phyloP scores from a whole-genome alignment of 345 rosid genomes.

The Arabidopsis suecica region DNA sequence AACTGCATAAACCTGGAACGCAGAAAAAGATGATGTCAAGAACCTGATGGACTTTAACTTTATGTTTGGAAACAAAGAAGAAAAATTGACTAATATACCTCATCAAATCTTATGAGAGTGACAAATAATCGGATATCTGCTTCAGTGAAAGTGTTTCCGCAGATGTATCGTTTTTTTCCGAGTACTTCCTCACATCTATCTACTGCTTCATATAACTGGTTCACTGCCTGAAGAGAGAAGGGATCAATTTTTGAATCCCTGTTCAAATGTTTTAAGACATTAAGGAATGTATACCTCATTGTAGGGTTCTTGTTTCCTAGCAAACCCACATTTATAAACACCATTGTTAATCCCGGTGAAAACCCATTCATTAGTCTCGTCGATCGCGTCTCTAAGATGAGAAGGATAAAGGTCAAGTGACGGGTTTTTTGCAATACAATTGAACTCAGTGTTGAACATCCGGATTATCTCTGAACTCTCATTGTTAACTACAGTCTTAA shows the following conservation, averaged over 20 bases:
- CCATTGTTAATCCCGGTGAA: slow-evolving; percentile 57
- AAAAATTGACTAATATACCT: slow-evolving; percentile 51
- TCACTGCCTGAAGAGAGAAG: slow-evolving; percentile 63
- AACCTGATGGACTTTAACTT: neutral
- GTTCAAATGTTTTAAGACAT: no score
- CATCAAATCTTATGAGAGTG: slow-evolving; percentile 92
- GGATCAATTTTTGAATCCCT: neutral
- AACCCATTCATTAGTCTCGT: slow-evolving; percentile 60
- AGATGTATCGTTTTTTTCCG: slow-evolving; percentile 66
- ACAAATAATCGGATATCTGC: slow-evolving; percentile 80
- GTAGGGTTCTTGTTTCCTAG: slow-evolving; percentile 62
- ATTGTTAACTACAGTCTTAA: slow-evolving; percentile 61
- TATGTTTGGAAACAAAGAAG: neutral
- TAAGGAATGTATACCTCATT: slow-evolving; percentile 50
- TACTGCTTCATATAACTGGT: slow-evolving; percentile 65
- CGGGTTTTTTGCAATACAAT: slow-evolving; percentile 52
- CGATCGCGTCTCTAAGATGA: slow-evolving; percentile 46
- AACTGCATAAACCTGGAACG: slow-evolving; percentile 67
- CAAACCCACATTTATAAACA: slow-evolving; percentile 61
- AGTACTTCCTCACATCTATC: slow-evolving; percentile 83
- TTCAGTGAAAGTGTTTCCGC: slow-evolving; percentile 73
- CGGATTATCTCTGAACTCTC: slow-evolving; percentile 67
- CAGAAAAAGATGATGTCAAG: slow-evolving; percentile 13
- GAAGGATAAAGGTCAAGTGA: slow-evolving; percentile 56
- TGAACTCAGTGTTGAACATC: slow-evolving; percentile 61